Conservation (phyloP, 805 yeast genomes). For the Saccharomycopsis amapae region DNA sequence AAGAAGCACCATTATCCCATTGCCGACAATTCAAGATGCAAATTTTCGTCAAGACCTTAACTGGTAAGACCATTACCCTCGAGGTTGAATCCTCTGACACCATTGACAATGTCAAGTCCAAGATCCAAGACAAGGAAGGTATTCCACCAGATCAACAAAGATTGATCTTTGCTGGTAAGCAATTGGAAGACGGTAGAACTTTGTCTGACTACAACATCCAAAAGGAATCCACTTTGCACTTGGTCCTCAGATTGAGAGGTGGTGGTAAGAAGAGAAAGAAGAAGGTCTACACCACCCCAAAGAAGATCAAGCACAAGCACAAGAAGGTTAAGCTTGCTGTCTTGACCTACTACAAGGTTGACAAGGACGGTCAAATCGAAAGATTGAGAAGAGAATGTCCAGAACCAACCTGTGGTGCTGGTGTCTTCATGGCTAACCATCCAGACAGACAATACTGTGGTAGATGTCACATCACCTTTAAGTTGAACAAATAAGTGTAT, state of each 20-base stretch:
- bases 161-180: slow-evolving; percentile 96
- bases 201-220: slow-evolving; percentile 96
- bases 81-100: slow-evolving; percentile 98
- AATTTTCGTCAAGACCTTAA: slow-evolving; percentile 98
- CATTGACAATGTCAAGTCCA: slow-evolving; percentile 92
- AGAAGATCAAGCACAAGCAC: slow-evolving; percentile 99
- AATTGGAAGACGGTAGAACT: slow-evolving; percentile 94
- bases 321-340: slow-evolving; percentile 99
- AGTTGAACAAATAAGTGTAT: slow-evolving; percentile 32
- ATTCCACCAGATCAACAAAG: slow-evolving; percentile 98
- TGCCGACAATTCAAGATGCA: slow-evolving; percentile 66
- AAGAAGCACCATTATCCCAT: slow-evolving; percentile 23
- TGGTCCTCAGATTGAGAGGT: slow-evolving; percentile 97
- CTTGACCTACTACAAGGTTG: slow-evolving; percentile 98
- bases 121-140: slow-evolving; percentile 96
- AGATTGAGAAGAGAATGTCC: slow-evolving; percentile 99
- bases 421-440: slow-evolving; percentile 99
- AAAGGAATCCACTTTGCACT: slow-evolving; percentile 93
- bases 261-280: slow-evolving; percentile 99
- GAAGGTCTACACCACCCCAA: slow-evolving; percentile 99
- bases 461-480: slow-evolving; percentile 95
- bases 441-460: slow-evolving; percentile 99
- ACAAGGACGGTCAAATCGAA: slow-evolving; percentile 96
- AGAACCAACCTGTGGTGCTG: slow-evolving; percentile 90
- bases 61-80: slow-evolving; percentile 98